Percentiles rank a stretch among this genome's conserved stretches.
Conservation (phyloP, 164 flowering plant genomes). For the Hamamelis virginiana region DNA sequence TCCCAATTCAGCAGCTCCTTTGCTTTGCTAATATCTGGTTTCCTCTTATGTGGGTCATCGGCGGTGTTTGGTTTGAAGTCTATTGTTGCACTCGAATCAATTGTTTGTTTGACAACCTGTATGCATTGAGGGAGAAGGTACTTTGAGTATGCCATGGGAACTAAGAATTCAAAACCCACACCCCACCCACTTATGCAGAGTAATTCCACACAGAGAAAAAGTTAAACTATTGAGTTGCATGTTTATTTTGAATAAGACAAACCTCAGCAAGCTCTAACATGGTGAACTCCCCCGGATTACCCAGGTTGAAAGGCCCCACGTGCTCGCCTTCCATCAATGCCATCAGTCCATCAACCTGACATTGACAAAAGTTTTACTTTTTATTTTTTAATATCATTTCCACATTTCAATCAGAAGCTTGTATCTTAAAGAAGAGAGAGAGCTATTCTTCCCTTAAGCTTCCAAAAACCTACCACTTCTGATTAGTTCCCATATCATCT, state of each 20-base stretch:
- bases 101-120: constrained; percentile 79
- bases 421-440: too few species aligned
- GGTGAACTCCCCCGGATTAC: constrained; percentile 94
- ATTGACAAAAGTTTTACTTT: constrained; percentile 3
- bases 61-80: constrained; percentile 79
- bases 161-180: too few species aligned
- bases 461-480: too few species aligned
- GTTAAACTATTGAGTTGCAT: too few species aligned
- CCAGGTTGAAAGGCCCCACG: constrained; percentile 88
- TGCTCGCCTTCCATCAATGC: constrained; percentile 91
- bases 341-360: constrained; percentile 81
- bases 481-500: too few species aligned
- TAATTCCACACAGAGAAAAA: neutral
- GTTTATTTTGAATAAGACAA: constrained; percentile 18
- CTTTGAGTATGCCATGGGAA: neutral
- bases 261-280: constrained; percentile 98
- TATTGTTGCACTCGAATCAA: constrained; percentile 81
- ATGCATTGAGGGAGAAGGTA: neutral
- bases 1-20: constrained; percentile 91
- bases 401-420: neutral
- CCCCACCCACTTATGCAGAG: neutral
- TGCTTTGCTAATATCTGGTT: constrained; percentile 88
- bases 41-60: constrained; percentile 91
- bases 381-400: neutral
- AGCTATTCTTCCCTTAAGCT: too few species aligned